These are phyloP conservation scores for Globisporangium middletonii DNA, from an alignment of 352 stramenopile species.

Conservation along the genomic window DNA sequence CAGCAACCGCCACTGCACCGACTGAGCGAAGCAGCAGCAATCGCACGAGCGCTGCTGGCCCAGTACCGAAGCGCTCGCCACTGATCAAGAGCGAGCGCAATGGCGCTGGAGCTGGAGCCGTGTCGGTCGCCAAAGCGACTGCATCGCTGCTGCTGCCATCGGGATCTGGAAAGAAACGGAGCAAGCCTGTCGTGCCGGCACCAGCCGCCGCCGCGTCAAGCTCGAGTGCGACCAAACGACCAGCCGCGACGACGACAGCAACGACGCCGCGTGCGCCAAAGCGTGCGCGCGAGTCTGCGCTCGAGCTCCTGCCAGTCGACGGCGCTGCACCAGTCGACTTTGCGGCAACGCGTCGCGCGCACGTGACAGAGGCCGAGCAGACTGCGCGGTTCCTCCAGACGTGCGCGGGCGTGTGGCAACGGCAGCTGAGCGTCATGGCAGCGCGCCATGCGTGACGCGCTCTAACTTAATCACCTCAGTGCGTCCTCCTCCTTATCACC, in stretches of 20 bases:
- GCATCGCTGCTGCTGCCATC: background rate
- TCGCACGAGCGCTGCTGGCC: no score
- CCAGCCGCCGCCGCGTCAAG: background rate
- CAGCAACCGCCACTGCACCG: background rate
- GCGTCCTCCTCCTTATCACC: no score
- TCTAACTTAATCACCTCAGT: background rate
- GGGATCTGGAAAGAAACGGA: constrained; percentile 11
- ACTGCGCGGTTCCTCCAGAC: constrained; percentile 18
- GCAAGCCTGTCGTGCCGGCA: background rate
- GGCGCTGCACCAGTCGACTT: constrained; percentile 7
- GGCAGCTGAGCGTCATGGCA: constrained; percentile 15
- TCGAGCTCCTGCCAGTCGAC: constrained; percentile 5
- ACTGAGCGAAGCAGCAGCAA: background rate
- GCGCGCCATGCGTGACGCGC: constrained; percentile 5
- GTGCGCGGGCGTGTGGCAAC: constrained; percentile 29
- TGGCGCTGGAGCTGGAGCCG: background rate
- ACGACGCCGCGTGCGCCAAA: background rate
- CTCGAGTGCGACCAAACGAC: background rate
- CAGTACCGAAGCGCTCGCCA: constrained; percentile 1
- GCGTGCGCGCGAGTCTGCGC: constrained; percentile 6
- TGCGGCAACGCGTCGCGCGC: constrained; percentile 8
- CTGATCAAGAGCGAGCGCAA: constrained; percentile 2
- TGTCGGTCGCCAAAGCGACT: background rate
- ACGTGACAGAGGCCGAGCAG: constrained; percentile 12
- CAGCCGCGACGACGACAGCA: background rate